These are phyloP conservation scores for Curvularia hawaiiensis DNA, from an alignment of 2,329 filamentous ascomycete genomes.

Conservation along the genomic window DNA sequence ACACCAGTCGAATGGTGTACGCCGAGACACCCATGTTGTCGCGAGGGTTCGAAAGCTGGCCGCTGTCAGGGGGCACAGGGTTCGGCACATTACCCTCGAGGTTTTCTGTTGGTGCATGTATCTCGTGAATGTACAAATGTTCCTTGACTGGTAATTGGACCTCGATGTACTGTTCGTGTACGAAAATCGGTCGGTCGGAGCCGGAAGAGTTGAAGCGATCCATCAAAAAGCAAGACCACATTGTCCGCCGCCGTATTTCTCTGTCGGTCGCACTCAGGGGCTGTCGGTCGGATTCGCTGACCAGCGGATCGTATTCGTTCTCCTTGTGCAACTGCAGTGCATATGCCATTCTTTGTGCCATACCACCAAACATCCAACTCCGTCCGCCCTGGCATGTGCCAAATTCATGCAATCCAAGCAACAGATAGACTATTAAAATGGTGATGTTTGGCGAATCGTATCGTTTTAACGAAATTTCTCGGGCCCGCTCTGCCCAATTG, in stretches of 20 bases:
- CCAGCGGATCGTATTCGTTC: constrained; percentile 77
- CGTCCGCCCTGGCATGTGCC: constrained; percentile 95
- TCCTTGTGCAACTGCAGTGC: constrained; percentile 93
- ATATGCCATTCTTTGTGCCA: constrained; percentile 96
- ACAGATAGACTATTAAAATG: constrained; percentile 85
- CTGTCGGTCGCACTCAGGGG: constrained; percentile 88
- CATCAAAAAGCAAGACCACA: constrained; percentile 99
- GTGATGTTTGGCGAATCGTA: constrained; percentile 98
- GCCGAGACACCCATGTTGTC: constrained; percentile 95
- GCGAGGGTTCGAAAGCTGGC: constrained; percentile 67
- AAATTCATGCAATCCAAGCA: constrained; percentile 92
- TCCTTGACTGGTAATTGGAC: constrained; percentile 93
- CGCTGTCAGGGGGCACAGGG: constrained; percentile 65
- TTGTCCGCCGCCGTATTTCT: constrained; percentile 88
- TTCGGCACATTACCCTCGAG: constrained; percentile 73
- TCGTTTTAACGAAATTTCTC: constrained; percentile 82
- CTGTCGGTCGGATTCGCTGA: constrained; percentile 62
- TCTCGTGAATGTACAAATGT: constrained; percentile 86
- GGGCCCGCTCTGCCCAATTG: constrained; percentile 85
- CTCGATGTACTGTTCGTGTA: constrained; percentile 85
- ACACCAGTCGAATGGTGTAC: constrained; percentile 83
- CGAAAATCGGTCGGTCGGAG: constrained; percentile 88
- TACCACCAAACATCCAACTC: constrained; percentile 94
- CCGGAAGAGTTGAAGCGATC: constrained; percentile 97
- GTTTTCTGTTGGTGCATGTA: constrained; percentile 84